A percentile compares a stretch with the other conserved stretches of the same genome.
phyloP scores from a whole-genome alignment of 2,329 filamentous ascomycete species.

The Exophiala sp. region DNA sequence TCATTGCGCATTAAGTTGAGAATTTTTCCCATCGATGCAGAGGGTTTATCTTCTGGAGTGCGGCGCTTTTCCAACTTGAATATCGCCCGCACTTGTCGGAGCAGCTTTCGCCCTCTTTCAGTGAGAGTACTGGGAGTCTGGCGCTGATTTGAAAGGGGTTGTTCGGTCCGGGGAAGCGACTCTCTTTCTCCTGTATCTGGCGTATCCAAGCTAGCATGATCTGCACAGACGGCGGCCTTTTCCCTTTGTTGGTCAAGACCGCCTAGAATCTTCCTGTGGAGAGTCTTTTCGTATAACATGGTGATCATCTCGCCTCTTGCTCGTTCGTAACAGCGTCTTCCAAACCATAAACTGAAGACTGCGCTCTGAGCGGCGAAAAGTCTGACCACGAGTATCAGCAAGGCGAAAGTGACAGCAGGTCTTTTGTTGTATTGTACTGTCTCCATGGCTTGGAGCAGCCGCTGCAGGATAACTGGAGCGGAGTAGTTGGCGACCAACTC shows the following conservation, averaged over 20 bases:
- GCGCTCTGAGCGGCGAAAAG: constrained; percentile 59
- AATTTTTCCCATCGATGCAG: constrained; percentile 83
- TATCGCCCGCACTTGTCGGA: constrained; percentile 6
- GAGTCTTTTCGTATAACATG: constrained; percentile 73
- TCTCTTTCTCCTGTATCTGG: constrained; percentile 3
- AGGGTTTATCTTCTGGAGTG: constrained; percentile 35
- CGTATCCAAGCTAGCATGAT: constrained; percentile 10
- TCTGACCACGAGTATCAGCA: constrained; percentile 55
- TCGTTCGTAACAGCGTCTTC: constrained; percentile 75
- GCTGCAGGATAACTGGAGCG: constrained; percentile 64
- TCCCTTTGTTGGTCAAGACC: constrained; percentile 12
- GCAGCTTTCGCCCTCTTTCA: background rate
- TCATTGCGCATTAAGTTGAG: constrained; percentile 77
- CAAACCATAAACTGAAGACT: constrained; percentile 72
- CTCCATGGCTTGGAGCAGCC: constrained; percentile 62
- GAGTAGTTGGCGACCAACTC: constrained; percentile 56
- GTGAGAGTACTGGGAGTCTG: constrained; percentile 28
- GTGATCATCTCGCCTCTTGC: constrained; percentile 80
- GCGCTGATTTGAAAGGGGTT: constrained; percentile 14
- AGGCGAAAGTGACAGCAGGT: constrained; percentile 60
- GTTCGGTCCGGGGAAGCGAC: constrained; percentile 10
- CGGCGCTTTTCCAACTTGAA: constrained; percentile 25
- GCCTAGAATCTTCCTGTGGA: constrained; percentile 57
- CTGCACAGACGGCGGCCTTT: constrained; percentile 32
- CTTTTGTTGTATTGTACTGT: constrained; percentile 45